Base-by-base conservation (phyloP, 177 flowering plant species). In the Vitis hybrid region DNA sequence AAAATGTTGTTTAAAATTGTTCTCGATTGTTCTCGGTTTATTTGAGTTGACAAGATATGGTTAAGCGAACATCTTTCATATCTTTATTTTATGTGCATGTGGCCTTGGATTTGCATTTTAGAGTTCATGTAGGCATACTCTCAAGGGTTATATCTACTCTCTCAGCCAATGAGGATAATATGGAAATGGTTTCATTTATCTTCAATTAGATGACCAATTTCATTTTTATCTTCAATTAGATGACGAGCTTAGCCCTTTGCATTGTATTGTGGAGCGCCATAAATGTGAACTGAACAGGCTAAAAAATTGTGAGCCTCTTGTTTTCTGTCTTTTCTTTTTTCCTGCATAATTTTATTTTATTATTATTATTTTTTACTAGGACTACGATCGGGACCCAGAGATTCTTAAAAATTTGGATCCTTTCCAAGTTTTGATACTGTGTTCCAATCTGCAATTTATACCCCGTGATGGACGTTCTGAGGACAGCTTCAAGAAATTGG, bases 361-460 rank as follows among this genome's bases (percentile, higher is more conserved):
- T 24, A 24, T 24, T 24, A 2, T 24, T 24, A 24, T 51, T 3
- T 65, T 11, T 33, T 53, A 5, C 49, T 85, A 91, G 97, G 98
- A 94, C 75, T 92, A 92, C 80, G 92, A 93, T 79, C 85, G 98
- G 57, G 90, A 87, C 67, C 87, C 87, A 3, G 76, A 77, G 64
- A 77, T 86, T 66, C 76, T 91, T 50, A 76, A 74, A 24, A 73
- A 71, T 53, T 72, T 94, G 72, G 68, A 77, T 72, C 85, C 86
- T 3, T 87, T 62, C 47, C 65, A 86, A 64, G 90, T 87, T 59
- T 71, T 90, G 67, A 88, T 83, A 17, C 94, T 94, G 58, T 82
- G 87, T 72, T 87, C 90, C 38, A 70, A 77, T 8, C 70, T 94
- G 79, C 80, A 87, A 72, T 68, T 94, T 62, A 54, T 89, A 62